phyloP scores from a whole-genome alignment of 306 rosid species.

The Lathyrus aphaca region DNA sequence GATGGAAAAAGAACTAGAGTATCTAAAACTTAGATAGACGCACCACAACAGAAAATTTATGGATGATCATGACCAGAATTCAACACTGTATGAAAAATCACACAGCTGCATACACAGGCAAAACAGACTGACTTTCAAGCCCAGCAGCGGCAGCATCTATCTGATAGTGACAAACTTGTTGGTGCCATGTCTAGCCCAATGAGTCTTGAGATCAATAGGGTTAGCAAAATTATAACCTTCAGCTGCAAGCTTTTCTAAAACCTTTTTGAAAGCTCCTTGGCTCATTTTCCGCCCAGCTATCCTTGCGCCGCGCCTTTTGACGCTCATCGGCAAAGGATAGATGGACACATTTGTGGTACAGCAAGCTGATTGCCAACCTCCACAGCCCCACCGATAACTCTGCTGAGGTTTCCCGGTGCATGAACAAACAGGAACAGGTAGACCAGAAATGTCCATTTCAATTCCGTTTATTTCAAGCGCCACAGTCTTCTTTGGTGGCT shows the following conservation, averaged over 20 bases:
- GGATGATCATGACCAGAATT: conserved; percentile 61
- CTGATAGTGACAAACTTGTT: conserved; percentile 98
- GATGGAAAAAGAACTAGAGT: conserved; percentile 50
- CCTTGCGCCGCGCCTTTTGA: conserved; percentile 92
- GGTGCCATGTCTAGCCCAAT: conserved; percentile 98
- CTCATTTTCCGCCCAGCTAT: conserved; percentile 99
- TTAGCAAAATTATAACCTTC: conserved; percentile 80
- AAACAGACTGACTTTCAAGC: conserved; percentile 45
- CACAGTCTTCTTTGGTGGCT: conserved; percentile 71
- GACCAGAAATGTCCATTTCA: conserved; percentile 84
- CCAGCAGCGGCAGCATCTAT: conserved; percentile 40
- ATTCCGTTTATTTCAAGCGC: conserved; percentile 85
- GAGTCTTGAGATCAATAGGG: conserved; percentile 82
- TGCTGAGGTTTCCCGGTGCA: conserved; percentile 91
- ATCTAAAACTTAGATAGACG: conserved; percentile 51
- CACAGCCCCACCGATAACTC: conserved; percentile 96
- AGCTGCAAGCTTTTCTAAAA: conserved; percentile 89
- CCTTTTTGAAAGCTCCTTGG: conserved; percentile 96
- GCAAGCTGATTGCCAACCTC: conserved; percentile 99
- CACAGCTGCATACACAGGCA: conserved; percentile 72
- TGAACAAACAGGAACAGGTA: conserved; percentile 91
- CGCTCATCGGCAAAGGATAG: conserved; percentile 95
- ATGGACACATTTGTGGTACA: conserved; percentile 85
- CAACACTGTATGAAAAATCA: conserved; percentile 61
- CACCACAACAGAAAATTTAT: conserved; percentile 52